Base-by-base conservation (phyloP, 176 grass and related monocot genomes). In the Carex pumila region DNA sequence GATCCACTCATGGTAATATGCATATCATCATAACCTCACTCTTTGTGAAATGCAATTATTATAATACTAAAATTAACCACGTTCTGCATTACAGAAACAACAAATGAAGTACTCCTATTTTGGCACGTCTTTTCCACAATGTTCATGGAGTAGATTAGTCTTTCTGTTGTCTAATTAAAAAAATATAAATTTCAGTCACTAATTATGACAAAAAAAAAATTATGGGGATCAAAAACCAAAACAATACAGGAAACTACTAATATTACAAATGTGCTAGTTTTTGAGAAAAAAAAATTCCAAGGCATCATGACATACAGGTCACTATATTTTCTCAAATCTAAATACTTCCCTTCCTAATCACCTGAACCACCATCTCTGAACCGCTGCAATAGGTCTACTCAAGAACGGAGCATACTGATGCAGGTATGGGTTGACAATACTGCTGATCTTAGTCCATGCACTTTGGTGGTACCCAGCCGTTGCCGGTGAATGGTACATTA, bases 341-440 rank as follows among this genome's bases (percentile, higher is more conserved):
- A 22, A 31, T n/a, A 3, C 22, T 39, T 55, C 61, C 58, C 45
- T 50, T 87, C 61, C 70, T 84, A 86, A 59, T 89, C 94, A 99
- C 47, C 96, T 89, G 56, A 99, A 99, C 96, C 96, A 99, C 96
- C 93, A 95, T 91, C 96, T 95, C 87, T 94, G 92, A 56, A 92
- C 90, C 4, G 91, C 83, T 50, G 91, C 92, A 86, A 99, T 86
- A 3, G 85, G 91, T 81, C 85, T 88, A 75, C 93, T 94, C 61
- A 95, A 81, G 81, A 95, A 95, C 39, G 93, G 93, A 10, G 88
- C 85, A 31, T 99, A 92, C 12, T 14, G 85, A 43, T 86, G 39
- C 54, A 95, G 90, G 49, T 90, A 93, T 2, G 96, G 96, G 71
- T 94, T 95, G 49, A 85, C 58, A 31, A 88, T 92, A 12, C 91